phyloP scores from a whole-genome alignment of 192 early-diverging fungal species.

The Coemansia erecta region DNA sequence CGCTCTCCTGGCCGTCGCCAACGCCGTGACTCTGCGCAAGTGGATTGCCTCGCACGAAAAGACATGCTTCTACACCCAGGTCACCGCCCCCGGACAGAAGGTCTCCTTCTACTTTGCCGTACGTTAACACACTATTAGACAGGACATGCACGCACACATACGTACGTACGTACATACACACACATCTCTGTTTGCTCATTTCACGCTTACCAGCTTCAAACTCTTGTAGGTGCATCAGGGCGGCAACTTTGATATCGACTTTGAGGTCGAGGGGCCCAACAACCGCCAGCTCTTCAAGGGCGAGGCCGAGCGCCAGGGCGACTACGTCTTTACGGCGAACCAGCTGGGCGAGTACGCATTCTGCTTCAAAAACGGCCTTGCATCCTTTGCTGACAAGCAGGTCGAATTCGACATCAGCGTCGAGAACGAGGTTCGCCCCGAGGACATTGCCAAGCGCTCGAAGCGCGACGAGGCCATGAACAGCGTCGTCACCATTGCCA shows the following conservation, averaged over 20 bases:
- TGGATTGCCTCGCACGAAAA: constrained; percentile 90
- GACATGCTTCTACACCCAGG: constrained; percentile 85
- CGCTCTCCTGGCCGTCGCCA: constrained; percentile 45
- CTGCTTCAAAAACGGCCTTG: constrained; percentile 96
- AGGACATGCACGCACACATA: no score
- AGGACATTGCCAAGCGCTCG: constrained; percentile 57
- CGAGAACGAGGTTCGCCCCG: constrained; percentile 78
- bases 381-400: constrained; percentile 91
- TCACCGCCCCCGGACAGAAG: constrained; percentile 83
- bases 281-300: constrained; percentile 67
- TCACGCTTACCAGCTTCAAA: no score
- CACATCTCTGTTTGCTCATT: no score
- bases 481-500: constrained; percentile 61
- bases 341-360: constrained; percentile 89
- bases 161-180: no score
- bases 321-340: constrained; percentile 89
- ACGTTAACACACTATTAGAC: constrained; percentile 51
- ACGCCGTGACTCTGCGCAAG: constrained; percentile 68
- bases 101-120: constrained; percentile 97
- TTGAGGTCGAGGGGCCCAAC: constrained; percentile 76
- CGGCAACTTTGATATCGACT: constrained; percentile 97
- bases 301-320: constrained; percentile 89
- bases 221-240: constrained; percentile 84
- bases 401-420: constrained; percentile 95
- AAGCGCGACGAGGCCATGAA: constrained; percentile 59